These are phyloP conservation scores for Testicularia cyperi DNA, from an alignment of 1,284 basidiomycete genomes.

Conservation along the genomic window DNA sequence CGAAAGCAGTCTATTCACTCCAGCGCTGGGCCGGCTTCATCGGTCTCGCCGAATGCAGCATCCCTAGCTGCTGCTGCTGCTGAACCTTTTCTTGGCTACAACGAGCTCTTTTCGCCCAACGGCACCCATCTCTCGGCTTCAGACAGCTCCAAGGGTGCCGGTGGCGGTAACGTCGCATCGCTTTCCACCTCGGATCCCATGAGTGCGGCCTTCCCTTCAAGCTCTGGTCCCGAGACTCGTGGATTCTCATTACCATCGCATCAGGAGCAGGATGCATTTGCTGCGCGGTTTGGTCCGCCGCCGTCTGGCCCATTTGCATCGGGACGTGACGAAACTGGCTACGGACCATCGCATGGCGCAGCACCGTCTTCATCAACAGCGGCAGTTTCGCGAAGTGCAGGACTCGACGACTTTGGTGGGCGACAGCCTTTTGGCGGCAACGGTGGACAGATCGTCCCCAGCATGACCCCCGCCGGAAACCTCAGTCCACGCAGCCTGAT, in stretches of 20 bases:
- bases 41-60: too few relatives aligned
- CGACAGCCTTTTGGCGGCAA: conserved; percentile 13
- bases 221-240: conserved; percentile 14
- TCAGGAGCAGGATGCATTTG: conserved; percentile 24
- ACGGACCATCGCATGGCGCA: conserved; percentile 3
- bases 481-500: conserved; percentile 51
- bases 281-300: conserved; percentile 27
- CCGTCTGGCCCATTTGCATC: conserved; percentile 21
- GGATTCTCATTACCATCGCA: conserved; percentile 18
- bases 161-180: conserved; percentile 11
- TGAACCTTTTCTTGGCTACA: conserved; percentile 49
- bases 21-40: conserved; percentile 9
- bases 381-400: conserved; percentile 18
- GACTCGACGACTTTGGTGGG: conserved; percentile 20
- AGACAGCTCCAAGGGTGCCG: conserved; percentile 16
- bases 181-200: conserved; percentile 39
- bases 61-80: conserved; percentile 7
- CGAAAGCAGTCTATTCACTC: conserved; percentile 29
- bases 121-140: conserved; percentile 16
- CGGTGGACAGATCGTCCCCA: conserved; percentile 14
- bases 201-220: conserved; percentile 20
- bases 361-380: too few relatives aligned
- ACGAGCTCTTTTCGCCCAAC: conserved; percentile 41
- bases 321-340: conserved; percentile 11
- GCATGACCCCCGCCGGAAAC: conserved; percentile 29